Conservation (phyloP, 2,329 filamentous ascomycete genomes). For the Esteya vermicola region DNA sequence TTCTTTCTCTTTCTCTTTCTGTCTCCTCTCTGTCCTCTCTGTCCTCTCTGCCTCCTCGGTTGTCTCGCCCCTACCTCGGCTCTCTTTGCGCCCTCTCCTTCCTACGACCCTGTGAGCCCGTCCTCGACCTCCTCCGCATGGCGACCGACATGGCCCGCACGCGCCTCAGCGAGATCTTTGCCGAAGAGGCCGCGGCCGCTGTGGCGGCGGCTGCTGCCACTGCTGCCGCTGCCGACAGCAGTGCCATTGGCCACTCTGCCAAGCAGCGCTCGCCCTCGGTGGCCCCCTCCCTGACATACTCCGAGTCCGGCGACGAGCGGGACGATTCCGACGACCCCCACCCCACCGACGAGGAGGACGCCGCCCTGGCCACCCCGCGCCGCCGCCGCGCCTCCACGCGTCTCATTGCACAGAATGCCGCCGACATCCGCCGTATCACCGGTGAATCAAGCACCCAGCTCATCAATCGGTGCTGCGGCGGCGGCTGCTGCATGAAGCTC, state of each 20-base stretch:
- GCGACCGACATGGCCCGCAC: constrained; percentile 5
- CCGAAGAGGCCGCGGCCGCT: constrained; percentile 8
- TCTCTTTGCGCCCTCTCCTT: neutral
- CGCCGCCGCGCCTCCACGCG: constrained; percentile 54
- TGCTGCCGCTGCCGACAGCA: constrained; percentile 22
- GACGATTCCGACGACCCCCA: constrained; percentile 31
- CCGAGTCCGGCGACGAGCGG: constrained; percentile 44
- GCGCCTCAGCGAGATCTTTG: constrained; percentile 10
- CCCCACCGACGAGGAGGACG: constrained; percentile 18
- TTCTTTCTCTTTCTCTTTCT: neutral
- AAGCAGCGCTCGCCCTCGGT: constrained; percentile 33
- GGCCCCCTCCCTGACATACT: constrained; percentile 49
- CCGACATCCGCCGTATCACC: constrained; percentile 48
- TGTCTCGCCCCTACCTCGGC: neutral
- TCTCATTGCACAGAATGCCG: constrained; percentile 48
- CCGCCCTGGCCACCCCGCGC: constrained; percentile 17
- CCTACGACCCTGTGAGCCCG: neutral
- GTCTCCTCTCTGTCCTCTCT: neutral
- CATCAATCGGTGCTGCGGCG: constrained; percentile 49
- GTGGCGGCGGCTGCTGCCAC: constrained; percentile 8
- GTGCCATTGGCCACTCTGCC: constrained; percentile 26
- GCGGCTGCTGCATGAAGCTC: constrained; percentile 45
- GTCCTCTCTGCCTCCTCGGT: neutral
- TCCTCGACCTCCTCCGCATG: constrained; percentile 4
- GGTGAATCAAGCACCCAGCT: constrained; percentile 48